Base-by-base conservation (phyloP, 345 rosid species). In the Aquilaria malaccensis region DNA sequence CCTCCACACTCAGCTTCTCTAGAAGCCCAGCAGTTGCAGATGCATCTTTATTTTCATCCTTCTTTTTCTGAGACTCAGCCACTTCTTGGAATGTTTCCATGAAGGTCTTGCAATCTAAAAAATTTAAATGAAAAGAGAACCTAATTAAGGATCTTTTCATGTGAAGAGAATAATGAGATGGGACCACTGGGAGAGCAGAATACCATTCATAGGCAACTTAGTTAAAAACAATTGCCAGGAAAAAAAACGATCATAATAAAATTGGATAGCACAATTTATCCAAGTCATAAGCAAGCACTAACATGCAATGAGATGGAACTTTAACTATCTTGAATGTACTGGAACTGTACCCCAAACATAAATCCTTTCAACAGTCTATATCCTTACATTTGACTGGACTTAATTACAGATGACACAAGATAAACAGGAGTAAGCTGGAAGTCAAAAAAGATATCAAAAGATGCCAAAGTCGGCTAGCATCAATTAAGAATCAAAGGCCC, bases 71-170 rank as follows among this genome's bases (percentile, higher is more conserved):
- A 13, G 81, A 75, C 64, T 87, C 92, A 10, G 87, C 87, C 62
- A 88, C 85, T 71, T 89, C 93, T 76, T 81, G 80, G 68, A 89
- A 66, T 60, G 6, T 81, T 60, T 92, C 86, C 98, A 85, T 92
- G 63, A 92, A 92, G 29, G 72, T 76, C 75, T 87, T 92, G 80
- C 95, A 85, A 68, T 92, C 98, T 92, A 80, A 61, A 33, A 55
- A 3, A 37, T 37, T 30, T 0, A 3, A 66, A 13, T 13, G 9
- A 30, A 30, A 2, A 31, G 46, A 43, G 53, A 45, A 52, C 13
- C 22, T 7, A 22, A 32, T 37, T 12, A 50, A n/a, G 52, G 15
- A 11, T 1, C 5, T 33, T 4, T 11, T 29, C 9, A 7, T 37
- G 22, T 30, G 30, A 41, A 37, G 29, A 6, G 15, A 22, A 3